Evolutionary conservation across 805 yeast species (phyloP), one percentile per base, ranked within the genome.

Genomic region (Pichia gijzeniarum): DNA sequence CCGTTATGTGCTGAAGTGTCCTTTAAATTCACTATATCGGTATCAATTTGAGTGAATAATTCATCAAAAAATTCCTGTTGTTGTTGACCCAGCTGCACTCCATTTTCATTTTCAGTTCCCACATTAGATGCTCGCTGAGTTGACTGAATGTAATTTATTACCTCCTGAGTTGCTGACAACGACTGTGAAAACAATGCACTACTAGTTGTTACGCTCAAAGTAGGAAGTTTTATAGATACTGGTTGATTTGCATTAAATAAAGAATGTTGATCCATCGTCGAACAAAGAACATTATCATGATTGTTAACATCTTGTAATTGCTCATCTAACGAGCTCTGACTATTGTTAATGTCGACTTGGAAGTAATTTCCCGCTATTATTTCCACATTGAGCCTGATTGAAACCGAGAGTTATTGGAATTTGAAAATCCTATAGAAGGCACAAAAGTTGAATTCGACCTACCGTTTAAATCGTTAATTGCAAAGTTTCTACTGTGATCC

Each of bases 391-490:
- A 25, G 28, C 28, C 10, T 25, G 6, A 10, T 25, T 10, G 28
- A 25, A 10, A 10, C 28, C 30, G 6, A 10, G 43, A 25, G 6
- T 14, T 38, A 16, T 34, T 53, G 4, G 50, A 27, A 13, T 44
- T 27, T 2, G 49, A 55, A 41, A 45, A 62, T 2, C 67, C 67
- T 38, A 62, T 62, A 4, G 67, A 61, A 4, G 64, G 65, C 25
- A 60, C 44, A 46, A 53, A 56, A 5, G 40, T 27, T n/a, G 30
- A 22, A 16, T 31, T 38, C 14, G 41, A 39, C 12, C 35, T 27
- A 18, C 19, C 33, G 21, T 39, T 35, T 6, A 16, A 12, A 1
- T 30, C 33, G 3, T 5, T 13, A 7, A 25, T 25, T 38, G n/a
- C n/a, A 25, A n/a, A 19, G 6, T 22, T 3, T 8, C 20, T 9